Conservation (phyloP, 2,329 filamentous ascomycete genomes). For the Trichoderma arundinaceum region DNA sequence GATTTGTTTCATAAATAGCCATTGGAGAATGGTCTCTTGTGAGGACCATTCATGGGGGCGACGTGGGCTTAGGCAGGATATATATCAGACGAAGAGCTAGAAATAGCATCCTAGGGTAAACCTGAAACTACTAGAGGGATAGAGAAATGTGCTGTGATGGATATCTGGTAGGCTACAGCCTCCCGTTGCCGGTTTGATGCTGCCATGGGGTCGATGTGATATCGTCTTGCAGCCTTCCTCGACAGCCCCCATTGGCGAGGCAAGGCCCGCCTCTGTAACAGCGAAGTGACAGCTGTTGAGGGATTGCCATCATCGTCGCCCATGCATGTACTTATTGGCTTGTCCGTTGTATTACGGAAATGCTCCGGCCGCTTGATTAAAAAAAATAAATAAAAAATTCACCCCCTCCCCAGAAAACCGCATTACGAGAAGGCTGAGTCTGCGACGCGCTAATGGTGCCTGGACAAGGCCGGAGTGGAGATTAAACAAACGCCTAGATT, state of each 20-base stretch:
- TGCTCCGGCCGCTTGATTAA: background rate
- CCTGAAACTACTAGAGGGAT: background rate
- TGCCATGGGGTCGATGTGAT: background rate
- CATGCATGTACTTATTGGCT: background rate
- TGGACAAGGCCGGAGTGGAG: slow-evolving; percentile 14
- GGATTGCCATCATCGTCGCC: background rate
- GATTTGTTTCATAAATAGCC: background rate
- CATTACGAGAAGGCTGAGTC: slow-evolving; percentile 15
- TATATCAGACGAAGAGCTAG: background rate
- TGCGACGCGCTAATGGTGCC: slow-evolving; percentile 14
- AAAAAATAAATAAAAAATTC: background rate
- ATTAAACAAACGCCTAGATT: background rate
- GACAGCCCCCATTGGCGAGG: background rate
- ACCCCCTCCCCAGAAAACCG: background rate
- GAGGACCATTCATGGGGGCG: background rate
- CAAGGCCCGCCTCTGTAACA: background rate
- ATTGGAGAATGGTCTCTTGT: background rate
- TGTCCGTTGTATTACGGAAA: background rate
- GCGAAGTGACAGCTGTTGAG: background rate
- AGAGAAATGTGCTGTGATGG: background rate
- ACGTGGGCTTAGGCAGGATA: background rate
- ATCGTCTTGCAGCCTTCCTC: background rate
- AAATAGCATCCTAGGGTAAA: background rate
- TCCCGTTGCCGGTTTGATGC: background rate
- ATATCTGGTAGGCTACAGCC: slow-evolving; percentile 4